Evolutionary conservation across 2,329 filamentous ascomycete species (phyloP), one percentile per base, ranked within the genome.

Genomic region (Cytospora piceicola): DNA sequence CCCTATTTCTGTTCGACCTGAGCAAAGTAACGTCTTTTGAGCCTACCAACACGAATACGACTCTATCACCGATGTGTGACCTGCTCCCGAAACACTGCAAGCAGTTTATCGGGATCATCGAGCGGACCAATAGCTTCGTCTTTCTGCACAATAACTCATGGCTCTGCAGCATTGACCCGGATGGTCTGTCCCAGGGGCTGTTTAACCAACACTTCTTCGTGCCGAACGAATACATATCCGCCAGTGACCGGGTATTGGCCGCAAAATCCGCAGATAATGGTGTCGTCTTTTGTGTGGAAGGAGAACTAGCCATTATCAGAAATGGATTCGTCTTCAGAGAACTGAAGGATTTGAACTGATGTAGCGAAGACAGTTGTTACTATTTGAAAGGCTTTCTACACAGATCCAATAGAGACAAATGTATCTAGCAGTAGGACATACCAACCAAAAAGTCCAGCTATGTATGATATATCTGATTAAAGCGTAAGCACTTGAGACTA

Each of bases 191-290:
- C 6, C 1, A 14, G n/a, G 51, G 61, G 4, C 60, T 42, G 0
- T 70, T 69, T 42, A 66, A 14, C 8, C 67, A 65, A 34, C 69
- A 71, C 32, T 71, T 70, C n/a, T 71, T 71, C 24, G 62, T 64
- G 9, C 69, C 70, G 0, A 68, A 59, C n/a, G 71, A 72, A 55
- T 69, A 67, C 29, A 24, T 68, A 15, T 56, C 68, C 3, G 68
- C 58, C n/a, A 63, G 60, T 22, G 55, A 68, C 55, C 63, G 73
- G 57, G 57, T 70, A 72, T 11, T 79, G 74, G 63, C 75, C 75
- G 34, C 80, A 9, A 59, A 34, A 11, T 58, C 68, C 4, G 27
- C 42, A 3, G 55, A 64, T n/a, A 66, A 68, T 42, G 63, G 61
- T 20, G 24, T 69, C 20, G 53, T 70, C 0, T 71, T 71, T 57